Evolutionary conservation across 768 basidiomycete species (phyloP), one percentile per base, ranked within the genome.

Genomic region (Leccinum subgranulosum): DNA sequence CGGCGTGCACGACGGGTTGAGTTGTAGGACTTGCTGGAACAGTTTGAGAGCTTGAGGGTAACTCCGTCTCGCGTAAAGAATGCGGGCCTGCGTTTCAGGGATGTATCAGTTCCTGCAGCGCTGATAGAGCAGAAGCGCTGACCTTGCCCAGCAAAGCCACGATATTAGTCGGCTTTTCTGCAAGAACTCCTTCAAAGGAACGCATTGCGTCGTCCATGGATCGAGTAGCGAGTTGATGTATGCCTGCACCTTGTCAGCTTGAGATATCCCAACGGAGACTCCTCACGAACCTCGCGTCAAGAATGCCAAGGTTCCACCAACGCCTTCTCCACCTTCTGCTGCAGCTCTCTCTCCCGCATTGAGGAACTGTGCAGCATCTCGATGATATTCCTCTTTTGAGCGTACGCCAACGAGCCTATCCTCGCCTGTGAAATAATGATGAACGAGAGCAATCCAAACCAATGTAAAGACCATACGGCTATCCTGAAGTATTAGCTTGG

Each of bases 131-230:
- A 8, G 14, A 27, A 47, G 31, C 11, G 66, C 73, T 28, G 49
- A 89, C 93, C 77, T 95, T 93, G 54, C 94, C 94, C 9, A 94
- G 78, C 5, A 96, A 76, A 0, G 95, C 94, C 34, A 95, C 84
- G 6, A 97, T 68, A 67, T 98, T 96, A 17, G 87, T 91, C 0
- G 94, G 90, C 65, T 89, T 89, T 60, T 84, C 79, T 2, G 77
- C 76, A 9, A 98, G 78, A 10, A 96, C 86, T 25, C 81, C 81
- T 14, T 96, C 91, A 64, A 97, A 95, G 1, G 88, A 84, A 19
- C 85, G 81, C 62, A 87, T 74, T 0, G 95, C 94, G 58, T 92
- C 87, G 36, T 94, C 88, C 78, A 93, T 84, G 15, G 86, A 82
- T 21, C 90, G 83, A 4, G 83, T 86, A 2, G 92, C 88, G 19